Evolutionary conservation across 345 rosid species (phyloP), one percentile per base, ranked within the genome.

Genomic region (Populus ilicifolia): DNA sequence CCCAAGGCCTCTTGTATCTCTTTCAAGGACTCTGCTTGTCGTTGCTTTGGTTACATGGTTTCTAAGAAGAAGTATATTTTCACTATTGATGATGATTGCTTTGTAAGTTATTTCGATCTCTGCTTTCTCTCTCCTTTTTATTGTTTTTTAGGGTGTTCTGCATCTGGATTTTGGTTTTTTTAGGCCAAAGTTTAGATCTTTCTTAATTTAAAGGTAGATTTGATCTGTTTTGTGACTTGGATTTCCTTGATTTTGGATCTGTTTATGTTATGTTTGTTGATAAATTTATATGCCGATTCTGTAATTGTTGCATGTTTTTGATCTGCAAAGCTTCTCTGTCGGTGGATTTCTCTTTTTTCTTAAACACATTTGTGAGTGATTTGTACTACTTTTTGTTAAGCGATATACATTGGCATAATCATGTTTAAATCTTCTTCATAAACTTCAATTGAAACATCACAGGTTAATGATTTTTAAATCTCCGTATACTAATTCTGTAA

Each of bases 1-100:
- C 97, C 99, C 2, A 95, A 88, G 90, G 98, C 99, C 33, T 89
- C 94, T 12, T 95, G 99, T 78, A 95, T 95, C 72, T 95, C 99
- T 44, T 95, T 93, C 78, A 93, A 93, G 89, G 99, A 95, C 85
- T 93, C 98, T 21, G 98, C 98, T 75, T 95, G 99, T 74, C 91
- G 99, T 5, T 93, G 98, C 90, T 95, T 95, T 79, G 99, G 99
- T 6, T 95, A 90, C 84, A 93, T 95, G 99, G 88, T 95, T 52
- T 95, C 99, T 83, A 95, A 91, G 89, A 95, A 95, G 92, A 95
- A 95, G 89, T 95, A 95, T 71, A 89, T 95, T 83, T 95, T 79
- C 90, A 95, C 99, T 82, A 93, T 95, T 52, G 99, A 95, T 77
- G 99, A 95, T 62, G 99, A 95, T 74, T 95, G 99, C 88, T 95